Percentiles rank a stretch among this genome's conserved stretches.
These are phyloP conservation scores for Circinella umbellata DNA, from an alignment of 371 early-diverging fungal genomes.

Conservation along the genomic window DNA sequence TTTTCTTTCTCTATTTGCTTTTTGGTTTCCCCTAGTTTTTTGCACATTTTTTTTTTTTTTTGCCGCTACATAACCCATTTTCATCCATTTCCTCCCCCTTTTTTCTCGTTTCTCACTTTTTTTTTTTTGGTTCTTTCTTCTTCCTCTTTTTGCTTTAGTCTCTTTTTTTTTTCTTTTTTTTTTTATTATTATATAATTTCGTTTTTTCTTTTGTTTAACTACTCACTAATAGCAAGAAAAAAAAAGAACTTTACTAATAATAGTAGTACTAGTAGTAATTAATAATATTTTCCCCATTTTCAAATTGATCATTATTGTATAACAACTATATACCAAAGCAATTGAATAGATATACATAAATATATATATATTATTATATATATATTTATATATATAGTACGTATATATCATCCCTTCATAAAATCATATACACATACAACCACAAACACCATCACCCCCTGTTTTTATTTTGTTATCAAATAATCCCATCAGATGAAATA, in stretches of 20 bases:
- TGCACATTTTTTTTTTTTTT: conserved; percentile 18
- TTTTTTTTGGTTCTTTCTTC: conserved; percentile 1
- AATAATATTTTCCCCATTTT: too few species aligned
- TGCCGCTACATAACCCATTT: not conserved
- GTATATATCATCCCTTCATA: not conserved
- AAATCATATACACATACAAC: not conserved
- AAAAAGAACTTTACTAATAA: too few species aligned
- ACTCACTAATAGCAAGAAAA: not conserved
- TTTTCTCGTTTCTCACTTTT: not conserved
- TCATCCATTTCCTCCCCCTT: not conserved
- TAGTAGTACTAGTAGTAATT: too few species aligned
- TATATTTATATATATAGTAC: not conserved
- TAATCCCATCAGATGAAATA: conserved; percentile 72
- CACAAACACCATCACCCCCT: not conserved
- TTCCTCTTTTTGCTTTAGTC: conserved; percentile 4
- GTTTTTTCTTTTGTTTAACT: not conserved
- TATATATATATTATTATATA: not conserved
- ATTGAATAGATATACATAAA: too few species aligned
- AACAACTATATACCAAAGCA: too few species aligned
- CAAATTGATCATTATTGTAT: too few species aligned
- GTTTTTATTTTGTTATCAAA: too few species aligned
- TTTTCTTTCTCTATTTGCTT: too few species aligned
- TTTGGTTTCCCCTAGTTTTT: conserved; percentile 7
- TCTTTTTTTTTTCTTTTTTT: conserved; percentile 7
- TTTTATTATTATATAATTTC: not conserved